A percentile compares a stretch with the other conserved stretches of the same genome.
Conservation (phyloP, 176 grass and related monocot genomes). For the Aegilops bicornis region DNA sequence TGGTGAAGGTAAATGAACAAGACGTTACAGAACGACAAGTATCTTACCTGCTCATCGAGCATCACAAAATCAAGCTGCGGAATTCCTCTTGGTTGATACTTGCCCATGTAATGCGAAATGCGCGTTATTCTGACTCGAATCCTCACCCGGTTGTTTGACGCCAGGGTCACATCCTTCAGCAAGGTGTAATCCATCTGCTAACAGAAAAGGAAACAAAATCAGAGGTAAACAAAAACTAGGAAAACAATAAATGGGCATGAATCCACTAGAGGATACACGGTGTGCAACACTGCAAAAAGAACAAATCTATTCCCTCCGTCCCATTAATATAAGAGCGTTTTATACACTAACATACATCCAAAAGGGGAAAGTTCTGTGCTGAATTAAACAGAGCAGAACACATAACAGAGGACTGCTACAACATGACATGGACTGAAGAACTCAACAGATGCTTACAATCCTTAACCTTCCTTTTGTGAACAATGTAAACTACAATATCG, state of each 20-base stretch:
- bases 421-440: background rate
- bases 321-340: too few relatives aligned
- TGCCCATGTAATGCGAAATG: background rate
- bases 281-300: background rate
- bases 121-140: background rate
- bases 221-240: background rate
- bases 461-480: background rate
- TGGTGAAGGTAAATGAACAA: background rate
- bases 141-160: background rate
- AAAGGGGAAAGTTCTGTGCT: background rate
- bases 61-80: background rate
- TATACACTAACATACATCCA: background rate
- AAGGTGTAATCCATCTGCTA: background rate
- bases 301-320: background rate
- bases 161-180: background rate
- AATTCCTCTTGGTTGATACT: background rate
- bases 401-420: background rate
- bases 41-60: conserved; percentile 2
- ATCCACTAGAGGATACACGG: background rate
- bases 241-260: background rate
- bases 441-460: background rate
- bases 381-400: background rate
- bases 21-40: background rate
- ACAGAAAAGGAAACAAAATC: background rate
- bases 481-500: background rate